A percentile compares a stretch with the other conserved stretches of the same genome.
Evolutionary conservation across 1,284 basidiomycete species (phyloP).

Genomic region (Flammula alnicola): DNA sequence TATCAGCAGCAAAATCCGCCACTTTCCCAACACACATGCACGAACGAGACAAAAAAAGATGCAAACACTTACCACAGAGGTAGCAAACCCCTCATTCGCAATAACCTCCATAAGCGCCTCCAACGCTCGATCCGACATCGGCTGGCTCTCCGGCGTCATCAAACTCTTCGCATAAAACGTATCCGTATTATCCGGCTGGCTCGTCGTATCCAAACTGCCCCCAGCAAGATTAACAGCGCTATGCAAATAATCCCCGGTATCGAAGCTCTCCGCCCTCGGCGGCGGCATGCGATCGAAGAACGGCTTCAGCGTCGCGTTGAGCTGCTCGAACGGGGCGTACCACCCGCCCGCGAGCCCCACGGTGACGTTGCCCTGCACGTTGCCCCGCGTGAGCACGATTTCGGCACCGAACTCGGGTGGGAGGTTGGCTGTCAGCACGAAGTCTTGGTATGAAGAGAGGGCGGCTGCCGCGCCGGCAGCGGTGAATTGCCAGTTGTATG

Average conservation of each 20-base stretch:
- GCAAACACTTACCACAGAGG: conserved; percentile 32
- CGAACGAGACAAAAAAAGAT: not conserved
- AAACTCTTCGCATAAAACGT: conserved; percentile 54
- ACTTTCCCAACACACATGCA: too few species aligned
- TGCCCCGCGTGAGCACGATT: conserved; percentile 35
- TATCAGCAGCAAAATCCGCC: not conserved
- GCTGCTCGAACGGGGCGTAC: conserved; percentile 32
- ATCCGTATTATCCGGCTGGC: conserved; percentile 35
- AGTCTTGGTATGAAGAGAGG: conserved; percentile 43
- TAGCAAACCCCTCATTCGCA: conserved; percentile 38
- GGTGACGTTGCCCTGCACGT: conserved; percentile 31
- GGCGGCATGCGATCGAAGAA: conserved; percentile 34
- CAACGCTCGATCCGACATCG: conserved; percentile 37
- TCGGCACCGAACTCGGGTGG: conserved; percentile 43
- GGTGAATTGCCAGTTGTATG: conserved; percentile 43
- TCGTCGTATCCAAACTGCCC: conserved; percentile 38
- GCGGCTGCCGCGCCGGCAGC: conserved; percentile 35
- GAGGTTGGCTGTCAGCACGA: conserved; percentile 39
- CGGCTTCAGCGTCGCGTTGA: conserved; percentile 34
- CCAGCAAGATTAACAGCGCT: conserved; percentile 34
- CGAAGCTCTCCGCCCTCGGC: conserved; percentile 25
- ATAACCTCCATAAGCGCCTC: conserved; percentile 38
- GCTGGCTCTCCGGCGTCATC: conserved; percentile 41
- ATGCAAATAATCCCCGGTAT: conserved; percentile 34
- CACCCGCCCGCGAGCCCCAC: conserved; percentile 37